Conservation (phyloP, 352 stramenopile genomes). For the Phytophthora aleatoria region DNA sequence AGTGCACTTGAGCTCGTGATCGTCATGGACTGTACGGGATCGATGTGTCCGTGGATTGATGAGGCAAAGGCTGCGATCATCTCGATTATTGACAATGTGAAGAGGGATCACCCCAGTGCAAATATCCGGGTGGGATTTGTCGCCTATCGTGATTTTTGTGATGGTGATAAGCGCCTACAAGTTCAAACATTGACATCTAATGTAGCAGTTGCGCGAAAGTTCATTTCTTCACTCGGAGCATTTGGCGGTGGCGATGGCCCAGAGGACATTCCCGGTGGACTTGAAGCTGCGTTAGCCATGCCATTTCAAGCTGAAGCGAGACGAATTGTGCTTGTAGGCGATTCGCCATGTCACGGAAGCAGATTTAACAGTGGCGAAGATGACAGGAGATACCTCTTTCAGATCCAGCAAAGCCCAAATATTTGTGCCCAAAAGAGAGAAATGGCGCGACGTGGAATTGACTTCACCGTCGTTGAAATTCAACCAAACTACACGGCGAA, state of each 20-base stretch:
- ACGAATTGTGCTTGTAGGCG: conserved; percentile 40
- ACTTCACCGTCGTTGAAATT: conserved; percentile 51
- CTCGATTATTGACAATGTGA: conserved; percentile 39
- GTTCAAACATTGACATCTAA: conserved; percentile 20
- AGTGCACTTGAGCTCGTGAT: conserved; percentile 49
- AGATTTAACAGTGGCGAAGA: conserved; percentile 30
- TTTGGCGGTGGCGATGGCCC: conserved; percentile 40
- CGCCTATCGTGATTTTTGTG: conserved; percentile 50
- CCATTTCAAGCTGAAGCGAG: conserved; percentile 31
- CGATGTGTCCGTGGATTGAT: conserved; percentile 42
- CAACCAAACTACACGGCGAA: conserved; percentile 26
- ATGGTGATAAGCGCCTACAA: conserved; percentile 25
- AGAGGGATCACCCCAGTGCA: conserved; percentile 24
- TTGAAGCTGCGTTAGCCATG: conserved; percentile 37
- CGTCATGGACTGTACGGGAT: conserved; percentile 52
- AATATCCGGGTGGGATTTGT: conserved; percentile 45
- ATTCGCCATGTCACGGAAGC: conserved; percentile 41
- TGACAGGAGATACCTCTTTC: conserved; percentile 3
- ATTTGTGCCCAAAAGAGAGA: conserved; percentile 44
- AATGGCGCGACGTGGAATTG: conserved; percentile 34
- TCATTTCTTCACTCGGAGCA: conserved; percentile 32
- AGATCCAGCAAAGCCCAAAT: conserved; percentile 36
- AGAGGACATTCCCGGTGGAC: conserved; percentile 45
- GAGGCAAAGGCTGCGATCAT: neutral
- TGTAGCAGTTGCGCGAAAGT: conserved; percentile 2